A percentile compares a stretch with the other conserved stretches of the same genome.
Evolutionary conservation across 2,329 filamentous ascomycete genomes (phyloP).

Genomic region (Pezicula rhizophila): DNA sequence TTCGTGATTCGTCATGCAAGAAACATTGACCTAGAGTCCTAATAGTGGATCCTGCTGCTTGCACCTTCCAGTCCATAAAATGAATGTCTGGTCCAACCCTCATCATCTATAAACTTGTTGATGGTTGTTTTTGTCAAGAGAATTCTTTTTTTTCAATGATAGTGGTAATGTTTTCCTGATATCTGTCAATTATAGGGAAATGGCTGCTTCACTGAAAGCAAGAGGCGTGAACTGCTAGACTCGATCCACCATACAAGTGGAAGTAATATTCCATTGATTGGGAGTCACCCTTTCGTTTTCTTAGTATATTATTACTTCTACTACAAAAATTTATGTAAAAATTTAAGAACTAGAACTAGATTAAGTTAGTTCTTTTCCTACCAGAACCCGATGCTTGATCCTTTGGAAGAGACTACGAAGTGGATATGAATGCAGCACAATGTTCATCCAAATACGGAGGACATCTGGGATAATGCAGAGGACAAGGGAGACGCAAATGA

Average conservation of each 20-base stretch:
- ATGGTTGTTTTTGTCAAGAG: background rate
- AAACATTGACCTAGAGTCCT: background rate
- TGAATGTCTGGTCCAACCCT: constrained; percentile 2
- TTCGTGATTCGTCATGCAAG: background rate
- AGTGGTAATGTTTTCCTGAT: background rate
- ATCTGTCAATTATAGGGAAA: constrained; percentile 3
- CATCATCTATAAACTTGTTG: constrained; percentile 2
- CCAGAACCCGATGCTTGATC: constrained; percentile 20
- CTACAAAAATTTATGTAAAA: constrained; percentile 14
- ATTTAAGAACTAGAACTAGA: too few relatives aligned
- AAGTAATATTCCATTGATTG: constrained; percentile 1
- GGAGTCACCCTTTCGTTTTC: background rate
- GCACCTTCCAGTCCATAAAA: background rate
- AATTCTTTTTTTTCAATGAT: background rate
- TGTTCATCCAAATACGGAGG: constrained; percentile 42
- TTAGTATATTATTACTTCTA: constrained; percentile 2
- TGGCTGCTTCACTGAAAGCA: background rate
- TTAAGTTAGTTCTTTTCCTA: constrained; percentile 21
- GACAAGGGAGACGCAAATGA: too few relatives aligned
- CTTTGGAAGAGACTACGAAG: constrained; percentile 27
- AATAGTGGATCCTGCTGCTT: background rate
- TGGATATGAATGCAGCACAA: constrained; percentile 31
- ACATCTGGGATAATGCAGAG: too few relatives aligned
- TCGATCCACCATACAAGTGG: constrained; percentile 1
- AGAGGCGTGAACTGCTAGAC: constrained; percentile 1